phyloP scores from a whole-genome alignment of 768 basidiomycete genomes.

The Boletus reticuloceps region DNA sequence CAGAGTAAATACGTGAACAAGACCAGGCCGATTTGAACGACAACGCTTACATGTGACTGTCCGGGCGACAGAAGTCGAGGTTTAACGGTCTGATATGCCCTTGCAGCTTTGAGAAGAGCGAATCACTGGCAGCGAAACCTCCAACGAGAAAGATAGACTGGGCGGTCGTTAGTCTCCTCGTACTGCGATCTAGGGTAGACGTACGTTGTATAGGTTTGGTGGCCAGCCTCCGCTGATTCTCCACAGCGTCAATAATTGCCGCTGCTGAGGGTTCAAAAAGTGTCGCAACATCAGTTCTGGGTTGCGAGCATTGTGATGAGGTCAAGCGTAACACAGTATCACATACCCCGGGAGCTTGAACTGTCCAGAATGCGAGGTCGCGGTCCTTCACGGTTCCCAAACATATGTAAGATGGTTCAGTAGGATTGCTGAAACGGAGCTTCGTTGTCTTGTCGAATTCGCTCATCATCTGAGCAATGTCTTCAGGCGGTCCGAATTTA shows the following conservation, averaged over 20 bases:
- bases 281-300: conserved; percentile 28
- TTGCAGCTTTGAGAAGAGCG: conserved; percentile 36
- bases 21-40: neutral
- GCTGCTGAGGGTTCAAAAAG: conserved; percentile 29
- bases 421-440: conserved; percentile 38
- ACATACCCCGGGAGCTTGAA: conserved; percentile 41
- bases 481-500: conserved; percentile 36
- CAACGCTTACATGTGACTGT: conserved; percentile 45
- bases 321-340: too few relatives aligned
- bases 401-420: conserved; percentile 43
- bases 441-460: conserved; percentile 51
- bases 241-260: conserved; percentile 23
- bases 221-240: conserved; percentile 20
- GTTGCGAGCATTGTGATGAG: neutral
- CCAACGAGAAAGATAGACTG: conserved; percentile 43
- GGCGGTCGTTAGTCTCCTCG: neutral
- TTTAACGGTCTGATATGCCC: conserved; percentile 32
- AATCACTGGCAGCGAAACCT: conserved; percentile 44
- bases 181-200: neutral
- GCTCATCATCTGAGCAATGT: conserved; percentile 39
- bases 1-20: neutral
- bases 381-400: conserved; percentile 46
- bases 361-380: conserved; percentile 41
- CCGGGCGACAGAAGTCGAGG: conserved; percentile 46
- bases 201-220: conserved; percentile 24